phyloP scores from a whole-genome alignment of 2,329 filamentous ascomycete genomes.

The Beauveria sp. region DNA sequence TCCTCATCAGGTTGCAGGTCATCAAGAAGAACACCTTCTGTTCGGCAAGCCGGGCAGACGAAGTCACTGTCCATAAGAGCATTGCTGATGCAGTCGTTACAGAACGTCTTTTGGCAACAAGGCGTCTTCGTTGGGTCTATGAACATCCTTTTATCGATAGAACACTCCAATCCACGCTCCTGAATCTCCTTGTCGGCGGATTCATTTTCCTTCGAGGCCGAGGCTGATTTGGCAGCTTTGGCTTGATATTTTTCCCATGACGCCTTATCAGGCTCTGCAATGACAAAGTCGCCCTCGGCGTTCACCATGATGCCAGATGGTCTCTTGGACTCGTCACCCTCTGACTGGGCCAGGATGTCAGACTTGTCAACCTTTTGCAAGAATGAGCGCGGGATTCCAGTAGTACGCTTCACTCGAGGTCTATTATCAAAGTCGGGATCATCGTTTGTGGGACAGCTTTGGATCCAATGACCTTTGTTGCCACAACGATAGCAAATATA shows the following conservation, averaged over 20 bases:
- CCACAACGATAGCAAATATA: constrained; percentile 96
- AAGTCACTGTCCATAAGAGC: constrained; percentile 98
- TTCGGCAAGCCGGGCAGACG: constrained; percentile 84
- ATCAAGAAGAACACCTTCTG: constrained; percentile 87
- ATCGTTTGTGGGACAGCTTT: constrained; percentile 95
- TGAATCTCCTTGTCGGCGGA: constrained; percentile 79
- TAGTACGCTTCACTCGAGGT: constrained; percentile 89
- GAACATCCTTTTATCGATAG: constrained; percentile 96
- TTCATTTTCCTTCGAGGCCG: constrained; percentile 70
- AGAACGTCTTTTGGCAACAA: constrained; percentile 97
- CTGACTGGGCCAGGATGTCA: constrained; percentile 63
- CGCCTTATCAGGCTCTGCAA: constrained; percentile 89
- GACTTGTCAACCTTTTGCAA: constrained; percentile 94
- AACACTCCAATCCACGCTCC: constrained; percentile 82
- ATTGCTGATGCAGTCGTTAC: constrained; percentile 99
- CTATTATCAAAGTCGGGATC: constrained; percentile 93
- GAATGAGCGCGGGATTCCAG: constrained; percentile 91
- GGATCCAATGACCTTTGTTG: constrained; percentile 99
- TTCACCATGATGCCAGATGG: constrained; percentile 94
- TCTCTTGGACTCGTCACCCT: constrained; percentile 74
- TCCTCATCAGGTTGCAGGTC: constrained; percentile 80
- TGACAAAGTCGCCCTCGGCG: constrained; percentile 93
- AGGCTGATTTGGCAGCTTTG: constrained; percentile 72
- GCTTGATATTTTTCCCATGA: constrained; percentile 97
- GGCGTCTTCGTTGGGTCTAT: constrained; percentile 98